Base-by-base conservation (phyloP, 2,329 filamentous ascomycete genomes). In the Ophiostoma australiae region DNA sequence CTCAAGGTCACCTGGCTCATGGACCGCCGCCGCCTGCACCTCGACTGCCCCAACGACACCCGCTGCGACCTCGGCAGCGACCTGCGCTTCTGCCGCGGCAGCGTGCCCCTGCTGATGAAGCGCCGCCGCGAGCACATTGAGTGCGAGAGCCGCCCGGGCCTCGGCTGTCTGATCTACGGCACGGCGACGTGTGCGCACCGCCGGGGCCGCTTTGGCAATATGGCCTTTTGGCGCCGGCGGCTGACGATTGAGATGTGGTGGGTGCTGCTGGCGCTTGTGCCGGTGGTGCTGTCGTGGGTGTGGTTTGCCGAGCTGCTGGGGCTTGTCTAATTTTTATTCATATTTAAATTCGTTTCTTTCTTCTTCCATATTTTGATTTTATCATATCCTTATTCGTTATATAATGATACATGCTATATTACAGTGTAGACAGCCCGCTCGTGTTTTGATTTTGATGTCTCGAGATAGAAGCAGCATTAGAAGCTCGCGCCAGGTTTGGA, bases 1-100 rank as follows among this genome's bases (percentile, higher is more conserved):
- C 81, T 91, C 65, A 91, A 91, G 77, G 84, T 92, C 15, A 84
- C 86, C 71, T 92, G 90, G 90, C 82, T 92, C 4, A 82, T 91
- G 72, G 84, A 90, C 74, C 84, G 90, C 15, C 84, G 88, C 23
- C 84, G 81, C 66, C 81, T 88, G 48, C 87, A 90, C 72, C 83
- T 92, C 10, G 86, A 90, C 74, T 90, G 89, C 74, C 90, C 89
- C 4, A 87, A 86, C 70, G 81, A 87, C 73, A 79, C 79, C 70
- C 79, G 82, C 15, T 89, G 87, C 72, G 86, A 88, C 73, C 76
- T 89, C 39, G 82, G 86, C 4, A 89, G 85, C 72, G 87, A 89
- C 75, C 76, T 86, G 67, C 80, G 82, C 37, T 90, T 89, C 78
- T 89, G 87, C 74, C 80, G 86, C 52, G 86, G 87, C 1, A 88